phyloP scores from a whole-genome alignment of 805 yeast species.

The Candida vartiovaarae region DNA sequence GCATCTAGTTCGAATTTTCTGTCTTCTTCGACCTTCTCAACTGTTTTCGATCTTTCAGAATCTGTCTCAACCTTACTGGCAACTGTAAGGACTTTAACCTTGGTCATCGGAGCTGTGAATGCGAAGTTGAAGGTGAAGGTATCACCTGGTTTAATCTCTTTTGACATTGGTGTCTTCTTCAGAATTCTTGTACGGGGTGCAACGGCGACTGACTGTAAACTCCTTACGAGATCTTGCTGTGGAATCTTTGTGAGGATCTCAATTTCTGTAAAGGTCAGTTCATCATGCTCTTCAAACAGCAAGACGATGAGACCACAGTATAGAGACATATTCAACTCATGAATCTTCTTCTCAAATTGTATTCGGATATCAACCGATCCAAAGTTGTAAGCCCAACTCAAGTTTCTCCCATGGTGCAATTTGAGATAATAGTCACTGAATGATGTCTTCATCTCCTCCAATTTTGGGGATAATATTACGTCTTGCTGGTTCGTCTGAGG shows the following conservation, averaged over 20 bases:
- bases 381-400: constrained; percentile 76
- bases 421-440: constrained; percentile 47
- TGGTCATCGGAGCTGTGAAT: constrained; percentile 60
- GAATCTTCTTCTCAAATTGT: constrained; percentile 58
- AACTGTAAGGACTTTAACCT: constrained; percentile 69
- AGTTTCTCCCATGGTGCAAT: constrained; percentile 49
- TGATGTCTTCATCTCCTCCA: constrained; percentile 34
- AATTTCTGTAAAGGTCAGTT: constrained; percentile 56
- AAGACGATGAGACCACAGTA: constrained; percentile 74
- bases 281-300: constrained; percentile 55
- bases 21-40: constrained; percentile 52
- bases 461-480: constrained; percentile 35
- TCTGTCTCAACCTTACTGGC: constrained; percentile 43
- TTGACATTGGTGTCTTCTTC: constrained; percentile 66
- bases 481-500: constrained; percentile 23
- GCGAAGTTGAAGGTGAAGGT: constrained; percentile 58
- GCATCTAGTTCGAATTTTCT: constrained; percentile 71
- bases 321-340: constrained; percentile 75
- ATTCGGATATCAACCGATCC: constrained; percentile 79
- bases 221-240: constrained; percentile 62
- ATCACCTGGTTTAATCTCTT: constrained; percentile 58
- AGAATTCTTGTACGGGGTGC: constrained; percentile 78
- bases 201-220: constrained; percentile 75
- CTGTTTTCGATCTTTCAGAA: constrained; percentile 32
- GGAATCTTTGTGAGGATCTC: constrained; percentile 64